Evolutionary conservation across 2,329 filamentous ascomycete genomes (phyloP).

Genomic region (Rutstroemia sp.): DNA sequence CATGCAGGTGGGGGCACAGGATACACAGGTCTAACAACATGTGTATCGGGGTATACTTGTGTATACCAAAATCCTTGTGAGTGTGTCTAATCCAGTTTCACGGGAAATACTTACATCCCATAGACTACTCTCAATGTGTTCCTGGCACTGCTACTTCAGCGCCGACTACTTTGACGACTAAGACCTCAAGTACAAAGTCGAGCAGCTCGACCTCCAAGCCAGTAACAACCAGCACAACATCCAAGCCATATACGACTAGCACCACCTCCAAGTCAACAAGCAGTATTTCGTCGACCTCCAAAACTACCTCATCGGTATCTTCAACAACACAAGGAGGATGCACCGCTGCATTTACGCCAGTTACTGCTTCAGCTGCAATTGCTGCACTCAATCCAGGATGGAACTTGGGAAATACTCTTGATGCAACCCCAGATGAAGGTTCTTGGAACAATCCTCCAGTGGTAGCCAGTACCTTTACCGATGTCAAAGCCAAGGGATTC

Average conservation of each 20-base stretch:
- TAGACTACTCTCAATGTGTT: slow-evolving; percentile 13
- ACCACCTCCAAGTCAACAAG: background rate
- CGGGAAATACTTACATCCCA: background rate
- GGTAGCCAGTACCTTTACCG: slow-evolving; percentile 40
- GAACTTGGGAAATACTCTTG: slow-evolving; percentile 55
- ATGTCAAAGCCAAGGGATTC: slow-evolving; percentile 46
- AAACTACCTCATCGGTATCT: background rate
- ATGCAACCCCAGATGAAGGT: slow-evolving; percentile 47
- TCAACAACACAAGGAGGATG: slow-evolving; percentile 10
- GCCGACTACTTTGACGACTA: background rate
- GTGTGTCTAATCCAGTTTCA: background rate
- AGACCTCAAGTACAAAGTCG: background rate
- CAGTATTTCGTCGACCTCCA: background rate
- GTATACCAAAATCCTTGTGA: slow-evolving; percentile 8
- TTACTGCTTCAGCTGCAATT: slow-evolving; percentile 28
- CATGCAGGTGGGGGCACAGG: slow-evolving; percentile 1
- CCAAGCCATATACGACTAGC: background rate
- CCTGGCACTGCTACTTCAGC: slow-evolving; percentile 1
- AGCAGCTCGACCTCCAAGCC: background rate
- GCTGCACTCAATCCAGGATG: slow-evolving; percentile 46
- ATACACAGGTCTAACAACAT: slow-evolving; percentile 6
- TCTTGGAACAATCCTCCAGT: slow-evolving; percentile 52
- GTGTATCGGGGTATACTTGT: slow-evolving; percentile 6
- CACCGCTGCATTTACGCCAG: slow-evolving; percentile 16
- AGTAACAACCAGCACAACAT: background rate